Conservation (phyloP, 2,329 filamentous ascomycete genomes). For the Calonectria hawksworthii region DNA sequence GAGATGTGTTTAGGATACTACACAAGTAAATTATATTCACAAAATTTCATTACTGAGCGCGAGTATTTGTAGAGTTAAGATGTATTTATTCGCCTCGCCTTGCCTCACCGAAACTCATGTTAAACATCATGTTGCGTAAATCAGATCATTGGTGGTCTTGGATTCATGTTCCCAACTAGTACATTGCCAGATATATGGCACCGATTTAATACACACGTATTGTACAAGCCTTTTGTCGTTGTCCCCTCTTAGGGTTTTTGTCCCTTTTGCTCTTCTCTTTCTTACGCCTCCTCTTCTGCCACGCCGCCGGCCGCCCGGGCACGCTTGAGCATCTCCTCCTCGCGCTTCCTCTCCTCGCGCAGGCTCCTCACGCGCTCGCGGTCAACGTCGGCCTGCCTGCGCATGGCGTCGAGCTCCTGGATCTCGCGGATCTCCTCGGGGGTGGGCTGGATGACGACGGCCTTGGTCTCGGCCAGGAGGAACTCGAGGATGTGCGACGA, state of each 20-base stretch:
- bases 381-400: slow-evolving; percentile 66
- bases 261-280: slow-evolving; percentile 7
- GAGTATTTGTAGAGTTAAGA: not conserved
- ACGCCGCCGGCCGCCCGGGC: slow-evolving; percentile 56
- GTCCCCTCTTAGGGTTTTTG: not conserved
- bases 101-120: not conserved
- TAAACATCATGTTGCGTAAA: not conserved
- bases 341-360: slow-evolving; percentile 70
- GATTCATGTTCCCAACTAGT: slow-evolving; percentile 43
- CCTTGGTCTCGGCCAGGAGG: slow-evolving; percentile 74
- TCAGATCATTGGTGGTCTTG: slow-evolving; percentile 32
- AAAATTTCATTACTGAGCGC: not conserved
- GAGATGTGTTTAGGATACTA: too few species aligned
- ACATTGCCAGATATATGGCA: slow-evolving; percentile 44
- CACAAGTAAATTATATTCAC: too few species aligned
- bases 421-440: slow-evolving; percentile 72
- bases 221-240: slow-evolving; percentile 45
- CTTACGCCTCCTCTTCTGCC: slow-evolving; percentile 48
- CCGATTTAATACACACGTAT: slow-evolving; percentile 48
- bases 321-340: slow-evolving; percentile 66
- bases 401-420: slow-evolving; percentile 68
- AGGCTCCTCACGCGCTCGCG: slow-evolving; percentile 66
- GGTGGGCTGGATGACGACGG: slow-evolving; percentile 68
- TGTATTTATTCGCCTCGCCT: not conserved
- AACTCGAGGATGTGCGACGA: slow-evolving; percentile 74